phyloP scores from a whole-genome alignment of 495 filamentous ascomycete genomes.

The Penicillium bialowiezense region DNA sequence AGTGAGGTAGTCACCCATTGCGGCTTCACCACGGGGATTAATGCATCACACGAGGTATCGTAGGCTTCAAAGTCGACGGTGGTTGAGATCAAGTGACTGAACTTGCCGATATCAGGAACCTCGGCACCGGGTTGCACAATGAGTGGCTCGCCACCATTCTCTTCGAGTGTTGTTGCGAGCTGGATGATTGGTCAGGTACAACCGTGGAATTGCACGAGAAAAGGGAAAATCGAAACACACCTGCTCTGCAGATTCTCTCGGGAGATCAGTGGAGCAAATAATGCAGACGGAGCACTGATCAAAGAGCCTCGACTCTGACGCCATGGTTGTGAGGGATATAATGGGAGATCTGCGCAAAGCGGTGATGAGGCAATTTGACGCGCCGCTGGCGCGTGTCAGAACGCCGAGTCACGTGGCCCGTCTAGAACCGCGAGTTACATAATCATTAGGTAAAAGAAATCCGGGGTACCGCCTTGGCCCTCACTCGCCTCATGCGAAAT shows the following conservation, averaged over 20 bases:
- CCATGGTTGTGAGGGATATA: constrained; percentile 20
- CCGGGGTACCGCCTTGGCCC: not conserved
- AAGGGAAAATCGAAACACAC: constrained; percentile 28
- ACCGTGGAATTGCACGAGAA: constrained; percentile 2
- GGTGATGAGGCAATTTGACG: constrained; percentile 1
- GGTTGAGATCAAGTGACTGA: constrained; percentile 80
- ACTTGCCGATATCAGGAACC: constrained; percentile 52
- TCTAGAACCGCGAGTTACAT: not conserved
- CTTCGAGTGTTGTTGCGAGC: constrained; percentile 38
- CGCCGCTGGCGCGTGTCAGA: constrained; percentile 4
- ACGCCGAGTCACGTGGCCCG: constrained; percentile 6
- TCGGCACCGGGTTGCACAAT: constrained; percentile 42
- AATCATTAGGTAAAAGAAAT: not conserved
- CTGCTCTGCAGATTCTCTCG: constrained; percentile 41
- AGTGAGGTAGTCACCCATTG: constrained; percentile 74
- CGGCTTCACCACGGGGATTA: constrained; percentile 82
- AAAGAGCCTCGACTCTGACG: constrained; percentile 35
- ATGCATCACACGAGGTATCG: constrained; percentile 59
- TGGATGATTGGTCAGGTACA: constrained; percentile 8
- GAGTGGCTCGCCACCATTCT: constrained; percentile 53
- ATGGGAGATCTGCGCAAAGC: not conserved
- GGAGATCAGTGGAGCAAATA: constrained; percentile 48
- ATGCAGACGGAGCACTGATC: constrained; percentile 42
- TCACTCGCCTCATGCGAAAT: too few species aligned
- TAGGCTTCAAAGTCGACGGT: constrained; percentile 89